These are phyloP conservation scores for Funneliformis geosporum DNA, from an alignment of 192 early-diverging fungal genomes.

Conservation along the genomic window DNA sequence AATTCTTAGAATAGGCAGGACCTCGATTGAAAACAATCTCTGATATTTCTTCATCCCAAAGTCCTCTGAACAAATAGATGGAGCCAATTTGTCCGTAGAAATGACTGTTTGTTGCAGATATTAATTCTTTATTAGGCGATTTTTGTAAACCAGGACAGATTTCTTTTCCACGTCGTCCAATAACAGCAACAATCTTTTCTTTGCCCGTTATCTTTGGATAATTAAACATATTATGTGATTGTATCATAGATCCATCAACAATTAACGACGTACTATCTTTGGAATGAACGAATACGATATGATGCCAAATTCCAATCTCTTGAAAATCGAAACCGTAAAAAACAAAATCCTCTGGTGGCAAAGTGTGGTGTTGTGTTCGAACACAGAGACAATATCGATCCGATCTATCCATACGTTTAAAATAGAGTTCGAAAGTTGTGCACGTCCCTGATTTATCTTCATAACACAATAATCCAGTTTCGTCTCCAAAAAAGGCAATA, in stretches of 20 bases:
- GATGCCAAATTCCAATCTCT: conserved; percentile 46
- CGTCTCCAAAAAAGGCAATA: conserved; percentile 43
- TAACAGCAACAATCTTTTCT: conserved; percentile 38
- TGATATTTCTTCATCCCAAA: conserved; percentile 44
- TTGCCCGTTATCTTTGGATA: conserved; percentile 40
- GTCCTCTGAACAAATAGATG: conserved; percentile 43
- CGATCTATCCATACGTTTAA: conserved; percentile 44
- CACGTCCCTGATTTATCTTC: conserved; percentile 42
- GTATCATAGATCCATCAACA: conserved; percentile 45
- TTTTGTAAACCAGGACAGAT: conserved; percentile 8
- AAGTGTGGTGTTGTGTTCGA: conserved; percentile 42
- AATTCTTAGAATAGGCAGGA: conserved; percentile 41
- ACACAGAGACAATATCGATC: conserved; percentile 47
- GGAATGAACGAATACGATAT: conserved; percentile 44
- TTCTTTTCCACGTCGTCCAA: conserved; percentile 40
- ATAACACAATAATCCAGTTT: conserved; percentile 45
- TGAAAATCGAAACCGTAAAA: conserved; percentile 47
- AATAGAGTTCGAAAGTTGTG: conserved; percentile 48
- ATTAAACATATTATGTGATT: conserved; percentile 47
- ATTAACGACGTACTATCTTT: conserved; percentile 44
- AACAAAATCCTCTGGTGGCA: conserved; percentile 45
- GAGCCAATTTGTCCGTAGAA: conserved; percentile 44
- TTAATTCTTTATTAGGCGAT: not conserved
- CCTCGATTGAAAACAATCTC: conserved; percentile 45
- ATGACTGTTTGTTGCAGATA: conserved; percentile 33